Percentiles rank a stretch among this genome's conserved stretches.
phyloP scores from a whole-genome alignment of 306 rosid genomes.

The Alnus glutinosa region DNA sequence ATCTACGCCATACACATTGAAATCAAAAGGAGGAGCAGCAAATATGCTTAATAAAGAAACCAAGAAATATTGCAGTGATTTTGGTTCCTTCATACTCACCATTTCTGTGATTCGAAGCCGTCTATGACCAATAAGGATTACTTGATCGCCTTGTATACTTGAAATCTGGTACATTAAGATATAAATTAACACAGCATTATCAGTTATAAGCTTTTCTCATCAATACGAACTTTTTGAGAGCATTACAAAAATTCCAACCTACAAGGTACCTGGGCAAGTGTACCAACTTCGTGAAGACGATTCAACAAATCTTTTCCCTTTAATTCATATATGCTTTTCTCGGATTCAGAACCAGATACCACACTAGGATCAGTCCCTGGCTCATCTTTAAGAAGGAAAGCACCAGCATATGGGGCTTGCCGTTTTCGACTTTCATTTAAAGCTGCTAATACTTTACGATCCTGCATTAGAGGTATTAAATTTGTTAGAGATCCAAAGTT shows the following conservation, averaged over 20 bases:
- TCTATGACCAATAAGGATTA: slow-evolving; percentile 92
- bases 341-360: slow-evolving; percentile 73
- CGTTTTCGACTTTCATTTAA: slow-evolving; percentile 86
- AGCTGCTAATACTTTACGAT: slow-evolving; percentile 88
- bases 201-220: neutral
- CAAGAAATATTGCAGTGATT: slow-evolving; percentile 29
- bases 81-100: slow-evolving; percentile 50
- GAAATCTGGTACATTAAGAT: slow-evolving; percentile 65
- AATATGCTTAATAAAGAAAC: slow-evolving; percentile 1
- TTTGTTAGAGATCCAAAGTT: slow-evolving; percentile 15
- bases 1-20: slow-evolving; percentile 15
- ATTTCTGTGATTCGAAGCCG: slow-evolving; percentile 91
- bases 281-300: slow-evolving; percentile 97
- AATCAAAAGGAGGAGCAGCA: neutral
- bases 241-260: slow-evolving; percentile 16
- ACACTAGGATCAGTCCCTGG: slow-evolving; percentile 74
- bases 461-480: slow-evolving; percentile 52
- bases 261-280: slow-evolving; percentile 83
- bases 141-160: slow-evolving; percentile 93
- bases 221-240: neutral
- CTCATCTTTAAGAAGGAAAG: slow-evolving; percentile 93
- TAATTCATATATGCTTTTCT: slow-evolving; percentile 63
- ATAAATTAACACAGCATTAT: neutral
- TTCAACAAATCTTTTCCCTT: slow-evolving; percentile 84
- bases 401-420: slow-evolving; percentile 99